Evolutionary conservation across 257 asterid genomes (phyloP).

Genomic region (Datura wrightii): DNA sequence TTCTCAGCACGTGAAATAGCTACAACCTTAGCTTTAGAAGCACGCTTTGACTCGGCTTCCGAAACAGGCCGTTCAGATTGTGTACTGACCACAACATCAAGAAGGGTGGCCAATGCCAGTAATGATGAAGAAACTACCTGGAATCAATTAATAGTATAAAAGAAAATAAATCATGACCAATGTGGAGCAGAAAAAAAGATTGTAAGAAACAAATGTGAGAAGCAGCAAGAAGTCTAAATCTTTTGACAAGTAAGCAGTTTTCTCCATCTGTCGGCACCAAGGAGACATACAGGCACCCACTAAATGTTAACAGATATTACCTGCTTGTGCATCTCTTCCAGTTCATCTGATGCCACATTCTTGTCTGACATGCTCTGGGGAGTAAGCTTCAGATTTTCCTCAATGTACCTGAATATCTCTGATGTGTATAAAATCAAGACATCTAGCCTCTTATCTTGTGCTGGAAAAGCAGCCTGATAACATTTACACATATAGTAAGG

Average conservation of each 20-base stretch:
- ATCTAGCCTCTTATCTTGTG: slow-evolving; percentile 85
- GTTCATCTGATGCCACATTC: slow-evolving; percentile 86
- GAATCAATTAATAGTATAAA: slow-evolving; percentile 33
- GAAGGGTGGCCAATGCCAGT: slow-evolving; percentile 87
- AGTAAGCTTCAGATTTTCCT: slow-evolving; percentile 87
- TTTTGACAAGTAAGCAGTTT: slow-evolving; percentile 20
- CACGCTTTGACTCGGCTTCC: slow-evolving; percentile 77
- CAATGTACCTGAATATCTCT: slow-evolving; percentile 77
- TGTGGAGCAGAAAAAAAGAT: neutral
- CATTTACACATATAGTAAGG: slow-evolving; percentile 27
- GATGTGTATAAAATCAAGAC: slow-evolving; percentile 77
- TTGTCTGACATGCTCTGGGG: slow-evolving; percentile 93
- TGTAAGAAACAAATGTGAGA: slow-evolving; percentile 8
- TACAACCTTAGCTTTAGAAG: slow-evolving; percentile 66
- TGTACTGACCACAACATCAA: slow-evolving; percentile 66
- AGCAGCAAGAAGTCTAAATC: slow-evolving; percentile 12
- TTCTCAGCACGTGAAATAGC: slow-evolving; percentile 76
- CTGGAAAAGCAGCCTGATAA: slow-evolving; percentile 85
- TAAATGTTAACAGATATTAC: slow-evolving; percentile 43
- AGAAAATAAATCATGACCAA: slow-evolving; percentile 30
- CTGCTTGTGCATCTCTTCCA: slow-evolving; percentile 95
- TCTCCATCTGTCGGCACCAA: slow-evolving; percentile 19
- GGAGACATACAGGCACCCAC: neutral
- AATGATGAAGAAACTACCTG: slow-evolving; percentile 92
- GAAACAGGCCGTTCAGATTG: slow-evolving; percentile 60